Conservation (phyloP, 164 flowering plant species). For the Berberis vulgaris region DNA sequence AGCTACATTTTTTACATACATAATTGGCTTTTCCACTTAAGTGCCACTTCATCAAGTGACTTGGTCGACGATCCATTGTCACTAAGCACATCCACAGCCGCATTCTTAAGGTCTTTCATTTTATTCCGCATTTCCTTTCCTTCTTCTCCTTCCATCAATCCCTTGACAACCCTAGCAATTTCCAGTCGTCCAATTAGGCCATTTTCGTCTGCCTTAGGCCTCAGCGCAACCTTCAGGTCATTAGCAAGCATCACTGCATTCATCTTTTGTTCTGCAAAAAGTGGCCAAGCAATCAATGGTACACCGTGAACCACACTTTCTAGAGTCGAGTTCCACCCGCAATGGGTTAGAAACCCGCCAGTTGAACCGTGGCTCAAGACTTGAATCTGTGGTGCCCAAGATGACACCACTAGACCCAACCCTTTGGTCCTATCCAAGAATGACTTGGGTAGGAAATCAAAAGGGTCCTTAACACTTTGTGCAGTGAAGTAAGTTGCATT, state of each 20-base stretch:
- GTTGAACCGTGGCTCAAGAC: constrained; percentile 26
- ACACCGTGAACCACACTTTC: constrained; percentile 31
- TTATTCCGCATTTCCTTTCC: constrained; percentile 15
- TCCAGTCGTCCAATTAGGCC: constrained; percentile 24
- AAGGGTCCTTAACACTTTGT: constrained; percentile 14
- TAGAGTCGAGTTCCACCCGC: constrained; percentile 43
- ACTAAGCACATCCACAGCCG: constrained; percentile 5
- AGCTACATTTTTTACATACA: neutral
- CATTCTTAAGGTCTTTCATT: constrained; percentile 15
- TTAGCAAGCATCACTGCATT: constrained; percentile 28
- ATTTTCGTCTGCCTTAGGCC: constrained; percentile 8
- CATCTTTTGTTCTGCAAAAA: constrained; percentile 40
- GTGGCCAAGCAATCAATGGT: constrained; percentile 43
- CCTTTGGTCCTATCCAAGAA: constrained; percentile 25
- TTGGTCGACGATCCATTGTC: constrained; percentile 19
- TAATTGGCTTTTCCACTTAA: constrained; percentile 9
- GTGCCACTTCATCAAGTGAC: constrained; percentile 10
- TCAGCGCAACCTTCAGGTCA: constrained; percentile 21
- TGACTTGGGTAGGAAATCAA: constrained; percentile 22
- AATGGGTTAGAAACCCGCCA: constrained; percentile 38
- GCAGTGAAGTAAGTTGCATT: constrained; percentile 15
- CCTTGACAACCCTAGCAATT: constrained; percentile 18
- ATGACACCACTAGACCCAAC: constrained; percentile 26
- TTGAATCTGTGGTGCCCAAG: constrained; percentile 38
- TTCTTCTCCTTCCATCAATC: constrained; percentile 25